phyloP scores from a whole-genome alignment of 768 basidiomycete species.

The Phanerochaete carnosa region DNA sequence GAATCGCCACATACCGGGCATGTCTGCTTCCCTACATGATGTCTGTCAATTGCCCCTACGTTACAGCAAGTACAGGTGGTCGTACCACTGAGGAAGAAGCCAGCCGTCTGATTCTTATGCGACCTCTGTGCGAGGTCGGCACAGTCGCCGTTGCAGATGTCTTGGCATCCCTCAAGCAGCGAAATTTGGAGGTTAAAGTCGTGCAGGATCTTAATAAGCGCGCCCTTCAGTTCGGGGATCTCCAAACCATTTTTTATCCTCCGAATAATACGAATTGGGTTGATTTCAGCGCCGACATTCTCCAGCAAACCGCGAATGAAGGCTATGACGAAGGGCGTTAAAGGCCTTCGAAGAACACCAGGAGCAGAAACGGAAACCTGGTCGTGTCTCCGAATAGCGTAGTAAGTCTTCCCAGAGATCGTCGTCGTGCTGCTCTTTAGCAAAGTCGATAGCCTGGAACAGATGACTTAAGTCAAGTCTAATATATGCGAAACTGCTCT shows the following conservation, averaged over 20 bases:
- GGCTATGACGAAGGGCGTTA: constrained; percentile 38
- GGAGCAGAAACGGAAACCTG: constrained; percentile 42
- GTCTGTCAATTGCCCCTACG: constrained; percentile 6
- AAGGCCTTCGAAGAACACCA: background rate
- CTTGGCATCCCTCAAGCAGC: constrained; percentile 87
- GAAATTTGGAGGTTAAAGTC: constrained; percentile 95
- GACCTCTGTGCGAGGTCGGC: constrained; percentile 64
- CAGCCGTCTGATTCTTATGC: constrained; percentile 73
- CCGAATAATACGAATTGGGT: constrained; percentile 90
- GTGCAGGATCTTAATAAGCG: constrained; percentile 94
- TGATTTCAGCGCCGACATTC: constrained; percentile 94
- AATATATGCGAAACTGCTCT: background rate
- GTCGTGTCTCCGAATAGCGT: constrained; percentile 90
- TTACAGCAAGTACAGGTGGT: constrained; percentile 7
- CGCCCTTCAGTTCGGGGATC: constrained; percentile 92
- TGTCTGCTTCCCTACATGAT: constrained; percentile 46
- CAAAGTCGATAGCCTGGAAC: constrained; percentile 90
- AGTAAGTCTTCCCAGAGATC: constrained; percentile 98
- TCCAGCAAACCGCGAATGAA: constrained; percentile 95
- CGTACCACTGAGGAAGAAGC: constrained; percentile 75
- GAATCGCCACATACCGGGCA: constrained; percentile 69
- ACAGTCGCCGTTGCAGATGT: constrained; percentile 82
- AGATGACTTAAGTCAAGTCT: background rate
- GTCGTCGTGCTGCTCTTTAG: constrained; percentile 93
- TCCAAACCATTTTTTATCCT: constrained; percentile 95